Conservation (phyloP, 2,329 filamentous ascomycete genomes). For the Fonsecaea multimorphosa region DNA sequence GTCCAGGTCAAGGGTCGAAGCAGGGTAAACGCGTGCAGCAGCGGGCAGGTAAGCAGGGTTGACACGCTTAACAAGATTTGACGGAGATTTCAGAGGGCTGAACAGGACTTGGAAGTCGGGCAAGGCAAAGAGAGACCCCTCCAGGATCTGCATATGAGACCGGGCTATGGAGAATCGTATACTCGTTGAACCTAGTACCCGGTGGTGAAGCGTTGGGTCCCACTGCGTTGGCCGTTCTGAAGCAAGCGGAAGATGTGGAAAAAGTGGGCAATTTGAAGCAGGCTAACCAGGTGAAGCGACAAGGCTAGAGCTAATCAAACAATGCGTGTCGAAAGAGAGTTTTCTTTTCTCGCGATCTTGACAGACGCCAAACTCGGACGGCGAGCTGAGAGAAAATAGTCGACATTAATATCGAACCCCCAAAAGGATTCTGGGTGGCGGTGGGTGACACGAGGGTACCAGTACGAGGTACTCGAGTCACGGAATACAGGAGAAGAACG, state of each 20-base stretch:
- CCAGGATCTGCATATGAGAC: conserved; percentile 9
- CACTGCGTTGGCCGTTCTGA: conserved; percentile 30
- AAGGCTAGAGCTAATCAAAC: conserved; percentile 32
- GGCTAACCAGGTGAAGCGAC: conserved; percentile 7
- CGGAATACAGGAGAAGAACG: conserved; percentile 10
- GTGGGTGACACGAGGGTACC: conserved; percentile 8
- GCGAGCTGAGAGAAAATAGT: conserved; percentile 4
- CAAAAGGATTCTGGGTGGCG: background rate
- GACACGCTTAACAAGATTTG: conserved; percentile 16
- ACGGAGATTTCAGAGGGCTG: conserved; percentile 19
- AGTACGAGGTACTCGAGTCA: conserved; percentile 4
- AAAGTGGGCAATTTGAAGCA: conserved; percentile 6
- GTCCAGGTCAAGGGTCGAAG: conserved; percentile 14
- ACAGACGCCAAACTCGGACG: conserved; percentile 21
- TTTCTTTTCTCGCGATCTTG: conserved; percentile 6
- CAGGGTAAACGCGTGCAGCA: conserved; percentile 30
- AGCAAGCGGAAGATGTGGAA: conserved; percentile 15
- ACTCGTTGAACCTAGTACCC: conserved; percentile 12
- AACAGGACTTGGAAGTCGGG: conserved; percentile 6
- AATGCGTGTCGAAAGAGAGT: conserved; percentile 24
- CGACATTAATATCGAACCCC: conserved; percentile 11
- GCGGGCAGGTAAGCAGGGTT: conserved; percentile 7
- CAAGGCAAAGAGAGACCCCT: background rate
- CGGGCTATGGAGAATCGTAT: conserved; percentile 4
- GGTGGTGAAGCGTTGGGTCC: background rate